Percentiles rank a stretch among this genome's conserved stretches.
Conservation (phyloP, 2,329 filamentous ascomycete species). For the Sporothrix euskadiensis region DNA sequence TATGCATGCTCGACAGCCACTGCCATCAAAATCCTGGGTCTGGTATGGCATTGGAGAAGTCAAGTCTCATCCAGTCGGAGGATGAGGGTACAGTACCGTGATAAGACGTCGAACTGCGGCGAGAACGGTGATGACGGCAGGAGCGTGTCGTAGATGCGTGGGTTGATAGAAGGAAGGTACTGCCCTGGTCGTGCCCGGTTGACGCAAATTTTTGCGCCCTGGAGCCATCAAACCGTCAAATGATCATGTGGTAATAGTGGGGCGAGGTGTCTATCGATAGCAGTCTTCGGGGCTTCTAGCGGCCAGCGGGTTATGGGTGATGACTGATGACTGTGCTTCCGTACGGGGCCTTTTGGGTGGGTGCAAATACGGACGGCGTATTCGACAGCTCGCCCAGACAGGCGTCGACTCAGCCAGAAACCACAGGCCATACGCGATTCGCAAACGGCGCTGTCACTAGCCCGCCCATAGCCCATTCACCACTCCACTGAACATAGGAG, state of each 20-base stretch:
- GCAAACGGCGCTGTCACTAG: background rate
- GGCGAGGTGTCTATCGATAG: background rate
- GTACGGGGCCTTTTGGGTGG: background rate
- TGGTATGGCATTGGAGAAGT: background rate
- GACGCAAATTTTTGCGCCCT: background rate
- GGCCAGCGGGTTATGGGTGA: background rate
- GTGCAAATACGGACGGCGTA: background rate
- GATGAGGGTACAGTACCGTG: background rate
- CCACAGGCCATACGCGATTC: background rate
- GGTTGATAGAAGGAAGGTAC: background rate
- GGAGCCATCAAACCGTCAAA: background rate
- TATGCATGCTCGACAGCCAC: background rate
- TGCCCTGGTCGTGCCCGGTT: background rate
- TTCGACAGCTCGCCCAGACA: background rate
- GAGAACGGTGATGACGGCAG: background rate
- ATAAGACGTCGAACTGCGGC: background rate
- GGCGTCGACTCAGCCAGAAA: background rate
- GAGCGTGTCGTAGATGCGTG: background rate
- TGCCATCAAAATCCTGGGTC: background rate
- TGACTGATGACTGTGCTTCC: slow-evolving; percentile 8
- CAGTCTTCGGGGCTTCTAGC: background rate
- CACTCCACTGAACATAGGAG: background rate
- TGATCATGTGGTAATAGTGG: background rate
- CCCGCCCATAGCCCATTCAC: background rate
- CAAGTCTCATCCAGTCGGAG: background rate